Evolutionary conservation across 2,329 filamentous ascomycete species (phyloP), one percentile per base, ranked within the genome.

Genomic region (Xylariales sp.): DNA sequence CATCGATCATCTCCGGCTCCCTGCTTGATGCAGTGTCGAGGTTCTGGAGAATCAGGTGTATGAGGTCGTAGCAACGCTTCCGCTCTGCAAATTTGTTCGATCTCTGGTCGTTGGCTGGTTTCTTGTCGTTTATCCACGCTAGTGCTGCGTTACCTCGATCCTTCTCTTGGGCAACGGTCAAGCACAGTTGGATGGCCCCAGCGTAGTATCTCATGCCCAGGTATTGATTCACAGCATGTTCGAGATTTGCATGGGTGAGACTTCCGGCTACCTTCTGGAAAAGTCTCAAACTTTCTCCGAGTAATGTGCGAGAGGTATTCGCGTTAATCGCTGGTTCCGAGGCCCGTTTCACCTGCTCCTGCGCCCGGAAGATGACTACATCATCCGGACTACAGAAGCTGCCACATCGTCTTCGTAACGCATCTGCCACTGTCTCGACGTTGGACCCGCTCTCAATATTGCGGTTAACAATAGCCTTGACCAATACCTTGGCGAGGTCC

Each of bases 321-420:
- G 81, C 81, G 55, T 89, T 88, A 4, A 75, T 70, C 8, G 82
- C 80, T 35, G 86, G 80, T 60, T 96, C 90, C 2, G 83, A 82
- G 1, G 91, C 91, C 51, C 88, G 80, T 70, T 95, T 94, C 40
- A 97, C 70, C 55, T 91, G 86, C 63, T 98, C 93, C 60, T 97
- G 91, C 0, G 93, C 93, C 65, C 95, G 97, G 80, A 98, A 98
- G 52, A 96, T 91, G 49, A 97, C 82, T 2, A 97, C 93, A 66
- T 98, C 93, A 50, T 98, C 91, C 1, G 91, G 83, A 56, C 90
- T 96, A 63, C 93, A 98, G 74, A 98, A 98, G 64, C 86, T 96
- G 47, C 93, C 94, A 53, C 93, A 98, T 53, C 90, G 80, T 53
- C 93, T 78, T 34, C 93, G 80, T 37, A 98, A 69, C n/a, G 90